These are phyloP conservation scores for Polychytrium aggregatum DNA, from an alignment of 192 early-diverging fungal species.

Conservation along the genomic window DNA sequence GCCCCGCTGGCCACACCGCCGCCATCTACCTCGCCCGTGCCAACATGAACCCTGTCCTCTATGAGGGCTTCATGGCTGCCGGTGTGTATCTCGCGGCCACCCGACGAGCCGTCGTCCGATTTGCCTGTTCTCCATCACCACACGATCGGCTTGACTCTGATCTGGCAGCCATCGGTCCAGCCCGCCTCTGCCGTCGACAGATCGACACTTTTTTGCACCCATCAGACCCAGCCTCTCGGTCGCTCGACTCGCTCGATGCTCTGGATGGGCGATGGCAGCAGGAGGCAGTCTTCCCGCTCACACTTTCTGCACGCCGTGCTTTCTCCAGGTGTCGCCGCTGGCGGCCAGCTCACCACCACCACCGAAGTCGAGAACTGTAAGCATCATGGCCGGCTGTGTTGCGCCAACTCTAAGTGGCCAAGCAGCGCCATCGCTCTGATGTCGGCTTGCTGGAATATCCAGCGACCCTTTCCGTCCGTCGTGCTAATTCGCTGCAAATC, in stretches of 20 bases:
- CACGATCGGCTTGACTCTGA: constrained; percentile 25
- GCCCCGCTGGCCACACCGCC: constrained; percentile 94
- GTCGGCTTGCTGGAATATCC: no score
- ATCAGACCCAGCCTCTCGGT: no score
- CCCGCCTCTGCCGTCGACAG: no score
- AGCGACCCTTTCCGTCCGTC: background rate
- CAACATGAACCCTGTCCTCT: constrained; percentile 66
- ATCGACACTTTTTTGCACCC: no score
- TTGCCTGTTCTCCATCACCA: constrained; percentile 7
- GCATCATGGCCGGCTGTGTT: no score
- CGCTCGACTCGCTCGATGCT: no score
- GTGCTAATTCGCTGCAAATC: background rate
- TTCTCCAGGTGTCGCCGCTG: constrained; percentile 52
- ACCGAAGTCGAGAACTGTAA: constrained; percentile 60
- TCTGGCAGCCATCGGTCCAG: background rate
- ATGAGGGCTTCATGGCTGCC: constrained; percentile 27
- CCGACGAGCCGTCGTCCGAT: no score
- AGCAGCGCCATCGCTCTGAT: background rate
- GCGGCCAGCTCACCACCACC: constrained; percentile 87
- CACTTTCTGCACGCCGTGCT: background rate
- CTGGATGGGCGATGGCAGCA: no score
- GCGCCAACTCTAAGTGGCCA: no score
- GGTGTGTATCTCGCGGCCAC: constrained; percentile 1
- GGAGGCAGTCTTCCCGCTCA: no score
- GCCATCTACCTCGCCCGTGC: constrained; percentile 91